phyloP scores from a whole-genome alignment of 305 asterid species.

The Fraxinus angustifolia region DNA sequence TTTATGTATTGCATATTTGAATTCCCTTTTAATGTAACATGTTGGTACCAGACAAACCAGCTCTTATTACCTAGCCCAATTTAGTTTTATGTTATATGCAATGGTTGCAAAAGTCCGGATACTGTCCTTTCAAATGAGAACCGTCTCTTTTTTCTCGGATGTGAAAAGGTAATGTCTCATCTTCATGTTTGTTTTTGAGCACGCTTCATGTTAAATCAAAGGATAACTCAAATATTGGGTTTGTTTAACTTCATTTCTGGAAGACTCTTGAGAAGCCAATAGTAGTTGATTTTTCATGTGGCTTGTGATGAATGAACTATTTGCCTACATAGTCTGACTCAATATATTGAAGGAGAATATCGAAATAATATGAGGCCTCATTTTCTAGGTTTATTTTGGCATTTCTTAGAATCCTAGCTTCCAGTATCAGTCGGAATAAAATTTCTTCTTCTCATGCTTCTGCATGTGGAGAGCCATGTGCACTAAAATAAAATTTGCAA shows the following conservation, averaged over 20 bases:
- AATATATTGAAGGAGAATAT: not conserved
- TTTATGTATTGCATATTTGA: too few relatives aligned
- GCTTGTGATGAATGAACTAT: constrained; percentile 39
- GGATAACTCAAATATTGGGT: not conserved
- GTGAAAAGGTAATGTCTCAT: constrained; percentile 57
- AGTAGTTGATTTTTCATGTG: constrained; percentile 16
- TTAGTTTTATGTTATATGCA: constrained; percentile 58
- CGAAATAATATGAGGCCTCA: constrained; percentile 3
- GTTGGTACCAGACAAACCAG: too few relatives aligned
- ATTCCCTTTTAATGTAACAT: too few relatives aligned
- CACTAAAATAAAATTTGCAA: too few relatives aligned
- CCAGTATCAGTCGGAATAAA: too few relatives aligned
- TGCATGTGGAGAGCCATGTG: too few relatives aligned
- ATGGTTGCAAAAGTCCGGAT: constrained; percentile 87
- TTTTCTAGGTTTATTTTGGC: too few relatives aligned
- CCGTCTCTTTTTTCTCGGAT: constrained; percentile 79
- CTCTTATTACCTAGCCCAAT: too few relatives aligned
- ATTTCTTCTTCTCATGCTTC: too few relatives aligned
- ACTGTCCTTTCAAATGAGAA: constrained; percentile 81
- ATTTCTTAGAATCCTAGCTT: too few relatives aligned
- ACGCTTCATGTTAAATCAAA: not conserved
- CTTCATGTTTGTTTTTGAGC: not conserved
- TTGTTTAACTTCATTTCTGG: too few relatives aligned
- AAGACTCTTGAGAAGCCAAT: not conserved
- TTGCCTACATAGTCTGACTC: constrained; percentile 50